Percentiles rank a stretch among this genome's conserved stretches.
These are phyloP conservation scores for Angomonas ambiguus DNA, from an alignment of 208 protist genomes.

Conservation along the genomic window DNA sequence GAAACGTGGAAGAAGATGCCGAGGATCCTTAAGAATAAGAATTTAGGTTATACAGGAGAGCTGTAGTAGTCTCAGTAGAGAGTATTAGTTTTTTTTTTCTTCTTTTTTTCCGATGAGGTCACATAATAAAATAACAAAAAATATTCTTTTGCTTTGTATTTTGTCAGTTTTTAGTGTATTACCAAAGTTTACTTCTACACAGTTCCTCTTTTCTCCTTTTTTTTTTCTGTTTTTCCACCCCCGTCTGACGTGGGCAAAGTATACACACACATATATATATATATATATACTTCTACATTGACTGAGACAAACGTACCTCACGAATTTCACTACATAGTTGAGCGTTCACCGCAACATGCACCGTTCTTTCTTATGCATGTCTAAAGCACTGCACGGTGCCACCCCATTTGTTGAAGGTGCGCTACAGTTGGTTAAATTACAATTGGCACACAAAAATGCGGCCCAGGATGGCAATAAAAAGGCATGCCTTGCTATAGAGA, in stretches of 20 bases:
- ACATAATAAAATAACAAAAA: neutral
- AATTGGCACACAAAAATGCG: constrained; percentile 76
- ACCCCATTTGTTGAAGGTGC: constrained; percentile 73
- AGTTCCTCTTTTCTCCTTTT: neutral
- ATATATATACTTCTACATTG: no score
- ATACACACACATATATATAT: no score
- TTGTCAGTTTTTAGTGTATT: no score
- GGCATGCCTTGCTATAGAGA: constrained; percentile 66
- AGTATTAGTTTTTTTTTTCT: neutral
- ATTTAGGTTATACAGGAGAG: constrained; percentile 75
- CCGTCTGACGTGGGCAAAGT: no score
- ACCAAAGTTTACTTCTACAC: neutral
- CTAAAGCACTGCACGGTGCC: constrained; percentile 41
- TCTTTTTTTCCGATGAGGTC: neutral
- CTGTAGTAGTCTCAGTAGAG: constrained; percentile 14
- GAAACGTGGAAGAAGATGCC: constrained; percentile 87
- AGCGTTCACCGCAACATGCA: neutral
- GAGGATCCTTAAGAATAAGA: constrained; percentile 68
- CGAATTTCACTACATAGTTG: no score
- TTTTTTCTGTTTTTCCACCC: neutral
- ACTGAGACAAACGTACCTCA: no score
- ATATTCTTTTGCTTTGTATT: neutral
- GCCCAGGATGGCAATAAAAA: constrained; percentile 41
- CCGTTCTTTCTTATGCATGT: constrained; percentile 15
- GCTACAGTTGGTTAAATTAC: constrained; percentile 80